Evolutionary conservation across 345 rosid species (phyloP).

Genomic region (Eucalyptus coolabah): DNA sequence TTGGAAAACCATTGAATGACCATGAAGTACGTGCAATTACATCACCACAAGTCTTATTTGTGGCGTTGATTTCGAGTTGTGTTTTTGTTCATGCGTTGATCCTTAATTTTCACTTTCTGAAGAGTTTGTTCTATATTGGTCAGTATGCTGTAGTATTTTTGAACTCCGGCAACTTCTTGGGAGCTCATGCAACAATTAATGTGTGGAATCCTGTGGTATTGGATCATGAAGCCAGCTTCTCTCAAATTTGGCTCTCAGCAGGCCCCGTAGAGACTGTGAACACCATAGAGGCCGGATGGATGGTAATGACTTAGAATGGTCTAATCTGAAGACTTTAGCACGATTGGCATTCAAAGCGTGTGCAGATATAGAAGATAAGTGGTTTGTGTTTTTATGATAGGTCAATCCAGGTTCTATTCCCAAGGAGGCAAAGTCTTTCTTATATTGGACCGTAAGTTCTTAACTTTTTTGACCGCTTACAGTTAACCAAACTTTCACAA

Average conservation of each 20-base stretch:
- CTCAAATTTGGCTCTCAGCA: not conserved
- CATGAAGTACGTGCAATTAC: not conserved
- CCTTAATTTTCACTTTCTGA: not conserved
- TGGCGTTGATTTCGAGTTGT: not conserved
- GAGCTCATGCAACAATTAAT: not conserved
- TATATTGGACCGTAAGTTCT: constrained; percentile 20
- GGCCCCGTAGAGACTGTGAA: not conserved
- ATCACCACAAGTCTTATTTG: not conserved
- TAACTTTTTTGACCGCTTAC: too few species aligned
- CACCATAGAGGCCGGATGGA: not conserved
- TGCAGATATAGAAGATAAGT: not conserved
- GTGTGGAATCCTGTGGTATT: not conserved
- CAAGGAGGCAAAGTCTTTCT: not conserved
- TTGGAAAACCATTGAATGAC: too few species aligned
- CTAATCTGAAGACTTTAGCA: not conserved
- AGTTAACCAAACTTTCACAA: not conserved
- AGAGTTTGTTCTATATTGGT: not conserved
- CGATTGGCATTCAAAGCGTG: not conserved
- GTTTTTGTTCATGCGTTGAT: not conserved
- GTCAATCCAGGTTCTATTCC: not conserved
- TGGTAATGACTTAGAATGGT: not conserved
- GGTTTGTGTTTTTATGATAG: not conserved
- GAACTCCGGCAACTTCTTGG: not conserved
- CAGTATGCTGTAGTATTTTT: not conserved
- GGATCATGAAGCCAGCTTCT: not conserved